These are phyloP conservation scores for Uncinocarpus reesii DNA, from an alignment of 2,329 filamentous ascomycete species.

Conservation along the genomic window DNA sequence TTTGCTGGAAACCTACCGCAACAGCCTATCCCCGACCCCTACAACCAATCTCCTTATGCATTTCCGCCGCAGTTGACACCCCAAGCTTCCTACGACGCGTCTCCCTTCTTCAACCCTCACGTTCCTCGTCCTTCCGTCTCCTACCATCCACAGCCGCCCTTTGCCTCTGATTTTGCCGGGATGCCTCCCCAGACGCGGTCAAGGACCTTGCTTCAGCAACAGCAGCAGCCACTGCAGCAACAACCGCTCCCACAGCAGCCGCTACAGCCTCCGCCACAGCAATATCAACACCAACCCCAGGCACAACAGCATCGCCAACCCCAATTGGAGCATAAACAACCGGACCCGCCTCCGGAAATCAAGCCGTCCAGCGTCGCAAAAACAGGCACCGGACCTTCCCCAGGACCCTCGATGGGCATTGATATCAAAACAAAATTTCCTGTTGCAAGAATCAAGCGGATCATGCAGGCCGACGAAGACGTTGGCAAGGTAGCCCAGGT, in stretches of 20 bases:
- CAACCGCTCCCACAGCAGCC: constrained; percentile 6
- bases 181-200: constrained; percentile 37
- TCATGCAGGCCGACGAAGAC: constrained; percentile 98
- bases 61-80: constrained; percentile 27
- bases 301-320: neutral
- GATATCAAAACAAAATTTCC: constrained; percentile 91
- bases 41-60: constrained; percentile 21
- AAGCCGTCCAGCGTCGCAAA: constrained; percentile 18
- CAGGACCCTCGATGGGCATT: constrained; percentile 45
- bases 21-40: constrained; percentile 25
- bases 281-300: constrained; percentile 5
- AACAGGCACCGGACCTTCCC: neutral
- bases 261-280: constrained; percentile 9
- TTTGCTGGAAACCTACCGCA: constrained; percentile 34
- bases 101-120: constrained; percentile 37
- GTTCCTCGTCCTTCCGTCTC: constrained; percentile 25
- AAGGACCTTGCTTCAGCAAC: constrained; percentile 22
- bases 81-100: constrained; percentile 38
- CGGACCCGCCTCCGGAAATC: constrained; percentile 20
- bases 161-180: constrained; percentile 20
- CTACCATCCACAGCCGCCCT: constrained; percentile 28
- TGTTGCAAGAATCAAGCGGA: constrained; percentile 92
- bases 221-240: constrained; percentile 9
- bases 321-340: neutral
- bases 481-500: constrained; percentile 98